Percentiles rank a stretch among this genome's conserved stretches.
phyloP scores from a whole-genome alignment of 768 basidiomycete species.

The Lyophyllum atratum region DNA sequence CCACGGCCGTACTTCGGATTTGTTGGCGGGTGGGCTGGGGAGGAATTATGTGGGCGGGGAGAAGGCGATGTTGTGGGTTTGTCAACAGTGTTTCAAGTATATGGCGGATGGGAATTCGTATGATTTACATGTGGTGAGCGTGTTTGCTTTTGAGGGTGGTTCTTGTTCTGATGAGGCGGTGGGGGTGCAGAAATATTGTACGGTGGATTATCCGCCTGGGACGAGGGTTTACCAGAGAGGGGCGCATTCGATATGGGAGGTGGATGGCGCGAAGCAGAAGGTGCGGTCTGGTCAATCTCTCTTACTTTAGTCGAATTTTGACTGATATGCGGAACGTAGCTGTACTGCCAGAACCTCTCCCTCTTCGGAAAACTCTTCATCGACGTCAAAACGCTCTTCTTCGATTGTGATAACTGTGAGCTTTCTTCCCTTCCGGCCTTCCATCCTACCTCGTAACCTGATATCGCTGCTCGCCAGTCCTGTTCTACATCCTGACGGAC shows the following conservation, averaged over 20 bases:
- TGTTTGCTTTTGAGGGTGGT: not conserved
- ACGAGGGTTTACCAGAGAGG: slow-evolving; percentile 88
- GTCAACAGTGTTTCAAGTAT: slow-evolving; percentile 96
- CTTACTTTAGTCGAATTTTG: not conserved
- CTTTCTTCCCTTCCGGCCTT: not conserved
- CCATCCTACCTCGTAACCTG: not conserved
- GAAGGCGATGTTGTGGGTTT: slow-evolving; percentile 72
- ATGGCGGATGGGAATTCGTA: slow-evolving; percentile 75
- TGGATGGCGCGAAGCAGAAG: slow-evolving; percentile 87
- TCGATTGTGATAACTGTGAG: slow-evolving; percentile 86
- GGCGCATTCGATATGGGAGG: slow-evolving; percentile 91
- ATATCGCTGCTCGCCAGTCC: slow-evolving; percentile 52
- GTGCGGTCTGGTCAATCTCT: slow-evolving; percentile 39
- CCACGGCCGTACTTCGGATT: slow-evolving; percentile 73
- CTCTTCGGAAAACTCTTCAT: slow-evolving; percentile 99
- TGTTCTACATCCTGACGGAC: slow-evolving; percentile 93
- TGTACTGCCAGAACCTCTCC: slow-evolving; percentile 95
- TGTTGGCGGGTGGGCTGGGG: slow-evolving; percentile 64
- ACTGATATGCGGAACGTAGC: slow-evolving; percentile 41
- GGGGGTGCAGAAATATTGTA: slow-evolving; percentile 63
- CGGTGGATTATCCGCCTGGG: slow-evolving; percentile 76
- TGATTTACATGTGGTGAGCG: slow-evolving; percentile 65
- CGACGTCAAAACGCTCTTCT: slow-evolving; percentile 94
- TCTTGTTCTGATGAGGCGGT: not conserved
- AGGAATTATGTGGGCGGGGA: slow-evolving; percentile 45